Percentiles rank a stretch among this genome's conserved stretches.
Evolutionary conservation across 495 filamentous ascomycete genomes (phyloP).

Genomic region (Podospora pseudoanserina): DNA sequence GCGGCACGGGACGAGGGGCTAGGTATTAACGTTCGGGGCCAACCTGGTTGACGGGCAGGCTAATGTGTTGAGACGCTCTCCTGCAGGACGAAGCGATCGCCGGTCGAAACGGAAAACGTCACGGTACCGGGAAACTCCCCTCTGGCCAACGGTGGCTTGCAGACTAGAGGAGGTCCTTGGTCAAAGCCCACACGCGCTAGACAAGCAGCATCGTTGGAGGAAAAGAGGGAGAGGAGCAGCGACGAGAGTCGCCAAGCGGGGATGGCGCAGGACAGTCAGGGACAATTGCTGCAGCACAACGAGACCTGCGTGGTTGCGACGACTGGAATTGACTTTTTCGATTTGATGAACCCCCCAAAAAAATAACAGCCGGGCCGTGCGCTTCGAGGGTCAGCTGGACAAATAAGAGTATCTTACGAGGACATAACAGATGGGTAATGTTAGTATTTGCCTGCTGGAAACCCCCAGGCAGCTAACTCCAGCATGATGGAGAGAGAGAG

Average conservation of each 20-base stretch:
- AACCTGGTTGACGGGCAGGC: slow-evolving; percentile 21
- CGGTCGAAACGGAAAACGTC: slow-evolving; percentile 1
- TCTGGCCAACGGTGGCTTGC: slow-evolving; percentile 8
- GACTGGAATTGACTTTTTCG: not conserved
- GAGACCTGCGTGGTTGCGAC: not conserved
- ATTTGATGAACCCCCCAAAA: not conserved
- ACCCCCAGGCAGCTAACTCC: not conserved
- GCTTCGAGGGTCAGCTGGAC: not conserved
- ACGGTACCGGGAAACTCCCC: not conserved
- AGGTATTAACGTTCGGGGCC: slow-evolving; percentile 21
- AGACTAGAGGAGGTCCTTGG: not conserved
- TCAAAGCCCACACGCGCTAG: slow-evolving; percentile 1
- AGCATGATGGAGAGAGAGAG: not conserved
- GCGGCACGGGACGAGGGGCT: slow-evolving; percentile 16
- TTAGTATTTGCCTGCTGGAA: not conserved
- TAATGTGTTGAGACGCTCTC: slow-evolving; percentile 26
- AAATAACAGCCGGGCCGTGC: not conserved
- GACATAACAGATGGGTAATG: not conserved
- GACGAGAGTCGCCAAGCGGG: not conserved
- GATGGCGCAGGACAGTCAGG: not conserved
- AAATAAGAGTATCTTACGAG: not conserved
- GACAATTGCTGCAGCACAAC: not conserved
- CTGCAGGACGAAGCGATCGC: slow-evolving; percentile 20
- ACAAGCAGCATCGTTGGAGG: not conserved
- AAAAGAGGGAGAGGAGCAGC: not conserved